Evolutionary conservation across 2,329 filamentous ascomycete species (phyloP).

Genomic region (Alternaria rosae): DNA sequence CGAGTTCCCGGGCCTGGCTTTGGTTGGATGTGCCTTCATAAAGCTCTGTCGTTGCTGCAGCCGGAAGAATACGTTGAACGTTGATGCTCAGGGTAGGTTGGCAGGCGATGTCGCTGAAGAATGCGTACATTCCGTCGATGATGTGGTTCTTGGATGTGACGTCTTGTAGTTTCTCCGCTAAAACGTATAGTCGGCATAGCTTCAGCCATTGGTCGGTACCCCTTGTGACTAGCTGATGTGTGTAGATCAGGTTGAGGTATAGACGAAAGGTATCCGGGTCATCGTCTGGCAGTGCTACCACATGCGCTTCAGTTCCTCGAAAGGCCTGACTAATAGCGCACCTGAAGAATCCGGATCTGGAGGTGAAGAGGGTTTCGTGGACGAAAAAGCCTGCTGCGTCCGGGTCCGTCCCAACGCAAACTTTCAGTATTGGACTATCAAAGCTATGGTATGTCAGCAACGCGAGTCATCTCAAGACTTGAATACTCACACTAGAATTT

Average conservation of each 20-base stretch:
- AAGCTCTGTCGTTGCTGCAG: not conserved
- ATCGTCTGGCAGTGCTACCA: not conserved
- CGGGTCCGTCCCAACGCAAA: accelerated
- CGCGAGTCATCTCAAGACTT: too few relatives aligned
- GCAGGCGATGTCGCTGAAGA: not conserved
- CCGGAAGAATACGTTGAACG: too few relatives aligned
- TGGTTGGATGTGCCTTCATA: not conserved
- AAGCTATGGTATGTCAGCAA: too few relatives aligned
- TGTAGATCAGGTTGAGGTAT: not conserved
- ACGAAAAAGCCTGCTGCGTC: not conserved
- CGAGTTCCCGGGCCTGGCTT: not conserved
- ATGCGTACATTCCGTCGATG: not conserved
- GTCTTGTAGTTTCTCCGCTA: not conserved
- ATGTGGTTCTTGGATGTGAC: not conserved
- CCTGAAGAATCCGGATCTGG: not conserved
- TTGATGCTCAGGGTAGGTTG: not conserved
- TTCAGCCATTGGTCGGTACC: accelerated
- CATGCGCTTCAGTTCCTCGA: too few relatives aligned
- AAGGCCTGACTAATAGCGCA: not conserved
- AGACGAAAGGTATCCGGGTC: accelerated
- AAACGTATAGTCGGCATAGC: not conserved
- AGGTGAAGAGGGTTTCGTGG: accelerated
- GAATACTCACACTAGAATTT: not conserved
- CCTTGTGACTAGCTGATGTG: not conserved
- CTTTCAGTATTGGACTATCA: not conserved